phyloP scores from a whole-genome alignment of 345 rosid species.

The Camelina laxa region DNA sequence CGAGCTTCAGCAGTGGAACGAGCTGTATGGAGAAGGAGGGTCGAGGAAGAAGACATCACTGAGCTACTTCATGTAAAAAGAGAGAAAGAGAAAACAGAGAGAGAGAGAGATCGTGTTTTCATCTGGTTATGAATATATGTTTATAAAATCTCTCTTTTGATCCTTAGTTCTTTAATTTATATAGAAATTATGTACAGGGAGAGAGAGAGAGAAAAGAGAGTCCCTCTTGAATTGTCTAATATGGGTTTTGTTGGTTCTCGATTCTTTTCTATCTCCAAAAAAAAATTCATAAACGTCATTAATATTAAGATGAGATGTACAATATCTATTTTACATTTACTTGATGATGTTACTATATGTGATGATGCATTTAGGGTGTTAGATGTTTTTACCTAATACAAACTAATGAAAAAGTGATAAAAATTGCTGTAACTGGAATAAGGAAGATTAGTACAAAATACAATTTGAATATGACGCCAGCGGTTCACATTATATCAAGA shows the following conservation, averaged over 20 bases:
- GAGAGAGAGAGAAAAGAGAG: neutral
- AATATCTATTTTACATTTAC: slow-evolving; percentile 10
- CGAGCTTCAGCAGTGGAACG: slow-evolving; percentile 95
- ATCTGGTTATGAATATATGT: neutral
- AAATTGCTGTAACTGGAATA: too few relatives aligned
- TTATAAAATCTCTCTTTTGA: slow-evolving; percentile 9
- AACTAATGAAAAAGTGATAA: too few relatives aligned
- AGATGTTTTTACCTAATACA: too few relatives aligned
- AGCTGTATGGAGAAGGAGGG: slow-evolving; percentile 96
- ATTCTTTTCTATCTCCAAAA: slow-evolving; percentile 14
- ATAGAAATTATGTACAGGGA: slow-evolving; percentile 23
- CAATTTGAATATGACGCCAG: neutral
- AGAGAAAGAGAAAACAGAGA: slow-evolving; percentile 7
- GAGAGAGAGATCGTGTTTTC: slow-evolving; percentile 7
- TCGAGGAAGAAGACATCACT: slow-evolving; percentile 86
- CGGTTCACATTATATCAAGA: neutral
- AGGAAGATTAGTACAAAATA: too few relatives aligned
- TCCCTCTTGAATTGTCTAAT: slow-evolving; percentile 10
- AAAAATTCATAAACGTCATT: neutral
- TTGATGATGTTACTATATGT: neutral
- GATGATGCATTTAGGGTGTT: too few relatives aligned
- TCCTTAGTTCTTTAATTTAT: neutral
- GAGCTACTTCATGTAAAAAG: slow-evolving; percentile 90
- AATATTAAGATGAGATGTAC: slow-evolving; percentile 11
- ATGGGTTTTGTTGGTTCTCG: slow-evolving; percentile 22